Evolutionary conservation across 345 rosid genomes (phyloP), one percentile per base, ranked within the genome.

Genomic region (Capsella bursapastoris): DNA sequence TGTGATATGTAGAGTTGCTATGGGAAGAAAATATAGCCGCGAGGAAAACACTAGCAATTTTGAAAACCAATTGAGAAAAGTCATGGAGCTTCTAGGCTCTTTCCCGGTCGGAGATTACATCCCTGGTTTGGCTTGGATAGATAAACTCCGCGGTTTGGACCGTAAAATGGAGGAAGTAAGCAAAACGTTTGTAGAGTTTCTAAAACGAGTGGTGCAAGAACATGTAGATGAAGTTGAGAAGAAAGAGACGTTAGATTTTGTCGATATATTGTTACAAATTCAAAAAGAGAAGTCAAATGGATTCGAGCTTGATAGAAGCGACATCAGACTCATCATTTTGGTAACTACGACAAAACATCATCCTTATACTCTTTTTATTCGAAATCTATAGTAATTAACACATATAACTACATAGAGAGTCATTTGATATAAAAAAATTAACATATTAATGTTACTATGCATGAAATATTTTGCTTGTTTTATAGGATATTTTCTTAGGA

Each of bases 1-100:
- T 70, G 72, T 89, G 28, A 37, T 76, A n/a, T 79, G 90, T 47
- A 75, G 86, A 80, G 72, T 52, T 16, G 81, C 87, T 3, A 61
- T 86, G 2, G 92, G 92, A 58, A 84, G 79, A 76, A 89, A 82
- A 73, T 79, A 87, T 61, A 57, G 79, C 11, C 79, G 57, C 2
- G 85, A 73, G 4, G 80, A 78, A 27, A 57, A 11, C 8, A 76
- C 78, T 7, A 71, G 14, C 13, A 81, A 67, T 71, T 82, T 88
- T 31, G 59, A 66, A 74, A 57, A 34, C 49, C 27, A 82, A 6
- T 1, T 84, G 68, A 32, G 32, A 0, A 79, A 74, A 65, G 25
- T 87, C 11, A 12, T 13, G 43, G 71, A 51, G 28, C 44, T 85
- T 10, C 18, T 88, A 28, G 91, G 88, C 0, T 31, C 5, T 66